A percentile compares a stretch with the other conserved stretches of the same genome.
These are phyloP conservation scores for Phytophthora tentaculata DNA, from an alignment of 352 stramenopile genomes.

Conservation along the genomic window DNA sequence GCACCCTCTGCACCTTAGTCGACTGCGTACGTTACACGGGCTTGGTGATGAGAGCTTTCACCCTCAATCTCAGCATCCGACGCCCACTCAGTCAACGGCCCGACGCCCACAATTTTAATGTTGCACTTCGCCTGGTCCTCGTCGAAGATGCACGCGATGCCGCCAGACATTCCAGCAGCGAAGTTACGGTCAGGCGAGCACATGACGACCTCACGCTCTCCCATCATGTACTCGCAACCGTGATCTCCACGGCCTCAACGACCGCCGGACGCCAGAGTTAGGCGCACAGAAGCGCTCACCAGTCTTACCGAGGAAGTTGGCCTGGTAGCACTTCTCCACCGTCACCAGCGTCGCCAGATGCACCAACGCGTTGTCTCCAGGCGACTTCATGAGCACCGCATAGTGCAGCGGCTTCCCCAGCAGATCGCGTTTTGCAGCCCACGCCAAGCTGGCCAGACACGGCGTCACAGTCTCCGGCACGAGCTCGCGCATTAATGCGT, in stretches of 20 bases:
- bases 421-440: conserved; percentile 87
- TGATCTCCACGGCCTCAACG: conserved; percentile 97
- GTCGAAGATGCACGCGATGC: conserved; percentile 97
- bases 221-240: conserved; percentile 99
- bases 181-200: conserved; percentile 96
- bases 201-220: conserved; percentile 93
- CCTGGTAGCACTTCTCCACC: conserved; percentile 86
- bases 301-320: conserved; percentile 95
- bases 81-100: conserved; percentile 75
- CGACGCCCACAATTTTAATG: conserved; percentile 93
- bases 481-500: conserved; percentile 52
- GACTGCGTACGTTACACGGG: conserved; percentile 91
- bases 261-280: conserved; percentile 96
- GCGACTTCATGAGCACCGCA: conserved; percentile 88
- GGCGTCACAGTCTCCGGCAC: conserved; percentile 71
- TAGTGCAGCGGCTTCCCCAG: conserved; percentile 92
- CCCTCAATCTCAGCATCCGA: conserved; percentile 71
- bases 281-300: conserved; percentile 97
- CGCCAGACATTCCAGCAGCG: conserved; percentile 96
- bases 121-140: conserved; percentile 94
- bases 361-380: conserved; percentile 61
- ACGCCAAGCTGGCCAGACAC: conserved; percentile 81
- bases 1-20: conserved; percentile 80
- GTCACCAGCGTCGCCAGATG: conserved; percentile 81
- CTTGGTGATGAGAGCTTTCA: conserved; percentile 90